Evolutionary conservation across 192 early-diverging fungal genomes (phyloP).

Genomic region (Jimgerdemannia flammicorona): DNA sequence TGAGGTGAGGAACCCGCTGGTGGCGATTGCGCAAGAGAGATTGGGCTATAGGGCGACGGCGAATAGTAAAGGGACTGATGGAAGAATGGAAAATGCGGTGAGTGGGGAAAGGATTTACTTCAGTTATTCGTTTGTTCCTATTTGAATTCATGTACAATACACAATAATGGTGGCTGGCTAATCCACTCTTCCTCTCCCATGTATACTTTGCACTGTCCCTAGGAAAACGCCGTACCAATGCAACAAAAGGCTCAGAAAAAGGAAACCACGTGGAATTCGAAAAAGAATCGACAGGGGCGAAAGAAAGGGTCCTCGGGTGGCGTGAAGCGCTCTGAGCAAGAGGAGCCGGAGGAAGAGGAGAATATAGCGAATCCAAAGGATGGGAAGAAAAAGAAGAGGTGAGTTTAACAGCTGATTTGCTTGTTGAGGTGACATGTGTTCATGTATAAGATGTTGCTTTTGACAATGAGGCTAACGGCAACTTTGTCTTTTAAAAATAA

Average conservation of each 20-base stretch:
- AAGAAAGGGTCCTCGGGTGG: not conserved
- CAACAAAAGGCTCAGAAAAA: not conserved
- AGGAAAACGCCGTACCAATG: not conserved
- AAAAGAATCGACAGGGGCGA: too few relatives aligned
- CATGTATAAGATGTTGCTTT: too few relatives aligned
- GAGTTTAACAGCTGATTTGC: not conserved
- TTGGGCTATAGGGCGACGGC: too few relatives aligned
- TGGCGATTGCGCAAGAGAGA: too few relatives aligned
- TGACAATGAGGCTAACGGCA: too few relatives aligned
- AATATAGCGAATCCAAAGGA: not conserved
- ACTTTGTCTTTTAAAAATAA: too few relatives aligned
- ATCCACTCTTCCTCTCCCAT: not conserved
- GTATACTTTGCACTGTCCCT: not conserved
- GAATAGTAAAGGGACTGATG: too few relatives aligned
- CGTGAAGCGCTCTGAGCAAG: not conserved
- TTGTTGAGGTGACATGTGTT: too few relatives aligned
- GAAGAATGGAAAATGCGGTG: too few relatives aligned
- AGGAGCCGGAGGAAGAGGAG: not conserved
- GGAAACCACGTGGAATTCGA: not conserved
- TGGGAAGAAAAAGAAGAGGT: not conserved
- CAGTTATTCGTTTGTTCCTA: too few relatives aligned
- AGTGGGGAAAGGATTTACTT: too few relatives aligned
- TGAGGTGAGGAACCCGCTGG: not conserved
- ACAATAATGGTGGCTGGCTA: not conserved
- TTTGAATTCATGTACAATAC: too few relatives aligned